A percentile compares a stretch with the other conserved stretches of the same genome.
Evolutionary conservation across 1,284 basidiomycete genomes (phyloP).

Genomic region (Agroathelia rolfsii): DNA sequence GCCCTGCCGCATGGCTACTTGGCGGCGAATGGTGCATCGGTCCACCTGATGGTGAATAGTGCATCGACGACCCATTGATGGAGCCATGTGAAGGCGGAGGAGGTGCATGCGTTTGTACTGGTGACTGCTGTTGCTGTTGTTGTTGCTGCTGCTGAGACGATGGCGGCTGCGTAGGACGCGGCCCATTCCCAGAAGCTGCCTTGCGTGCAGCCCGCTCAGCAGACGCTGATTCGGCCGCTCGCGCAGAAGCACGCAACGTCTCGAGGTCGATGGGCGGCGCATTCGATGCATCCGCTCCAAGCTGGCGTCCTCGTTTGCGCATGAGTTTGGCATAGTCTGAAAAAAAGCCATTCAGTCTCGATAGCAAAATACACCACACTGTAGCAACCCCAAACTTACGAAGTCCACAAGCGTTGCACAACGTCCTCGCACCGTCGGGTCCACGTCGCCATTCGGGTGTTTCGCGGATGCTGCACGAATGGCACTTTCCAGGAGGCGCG

Average conservation of each 20-base stretch:
- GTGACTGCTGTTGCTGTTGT: no score
- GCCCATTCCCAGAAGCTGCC: no score
- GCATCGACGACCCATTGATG: no score
- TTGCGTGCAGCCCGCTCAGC: no score
- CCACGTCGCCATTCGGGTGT: slow-evolving; percentile 79
- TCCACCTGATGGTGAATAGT: no score
- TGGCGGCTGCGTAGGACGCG: no score
- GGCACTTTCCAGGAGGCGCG: slow-evolving; percentile 72
- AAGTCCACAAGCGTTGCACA: slow-evolving; percentile 76
- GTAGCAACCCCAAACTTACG: slow-evolving; percentile 38
- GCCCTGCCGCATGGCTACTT: no score
- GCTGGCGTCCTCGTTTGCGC: slow-evolving; percentile 58
- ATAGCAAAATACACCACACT: slow-evolving; percentile 7
- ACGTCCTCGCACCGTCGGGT: slow-evolving; percentile 67
- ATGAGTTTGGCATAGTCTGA: slow-evolving; percentile 71
- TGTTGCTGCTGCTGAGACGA: no score
- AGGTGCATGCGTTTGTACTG: no score
- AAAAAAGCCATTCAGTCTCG: neutral
- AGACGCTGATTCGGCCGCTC: no score
- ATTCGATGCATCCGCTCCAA: slow-evolving; percentile 36
- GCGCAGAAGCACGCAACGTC: slow-evolving; percentile 58
- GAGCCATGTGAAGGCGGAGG: no score
- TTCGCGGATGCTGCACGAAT: slow-evolving; percentile 75
- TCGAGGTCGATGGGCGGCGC: slow-evolving; percentile 59
- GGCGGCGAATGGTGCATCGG: no score